A percentile compares a stretch with the other conserved stretches of the same genome.
Conservation (phyloP, 148 eudicot species). For the Camellia japonica region DNA sequence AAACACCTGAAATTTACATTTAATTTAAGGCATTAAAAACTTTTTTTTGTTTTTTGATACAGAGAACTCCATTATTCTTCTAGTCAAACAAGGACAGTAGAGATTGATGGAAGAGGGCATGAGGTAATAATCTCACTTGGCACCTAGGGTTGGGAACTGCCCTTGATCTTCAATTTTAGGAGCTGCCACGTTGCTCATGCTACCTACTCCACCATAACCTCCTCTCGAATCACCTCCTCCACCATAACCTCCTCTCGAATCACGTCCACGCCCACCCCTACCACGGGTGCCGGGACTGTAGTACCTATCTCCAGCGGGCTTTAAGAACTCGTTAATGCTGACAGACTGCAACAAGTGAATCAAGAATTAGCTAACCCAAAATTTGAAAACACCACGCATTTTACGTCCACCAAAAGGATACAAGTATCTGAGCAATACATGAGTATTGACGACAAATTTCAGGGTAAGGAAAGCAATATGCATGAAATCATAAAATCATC, state of each 20-base stretch:
- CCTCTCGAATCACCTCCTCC: slow-evolving; percentile 48
- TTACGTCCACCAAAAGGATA: neutral
- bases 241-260: slow-evolving; percentile 44
- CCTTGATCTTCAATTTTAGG: slow-evolving; percentile 85
- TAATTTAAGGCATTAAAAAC: slow-evolving; percentile 13
- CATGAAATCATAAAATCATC: no score
- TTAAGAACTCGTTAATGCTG: slow-evolving; percentile 93
- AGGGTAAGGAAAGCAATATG: no score
- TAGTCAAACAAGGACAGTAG: neutral
- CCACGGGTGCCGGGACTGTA: slow-evolving; percentile 62
- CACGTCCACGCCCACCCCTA: slow-evolving; percentile 68
- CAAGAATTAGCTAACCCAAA: neutral
- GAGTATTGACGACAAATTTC: no score
- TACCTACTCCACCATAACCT: slow-evolving; percentile 49
- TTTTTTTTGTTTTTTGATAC: neutral
- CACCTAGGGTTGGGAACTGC: slow-evolving; percentile 82
- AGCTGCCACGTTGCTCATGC: slow-evolving; percentile 34
- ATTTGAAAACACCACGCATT: neutral
- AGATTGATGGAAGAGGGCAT: neutral
- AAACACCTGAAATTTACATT: slow-evolving; percentile 19
- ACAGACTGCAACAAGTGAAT: slow-evolving; percentile 46
- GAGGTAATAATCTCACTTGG: slow-evolving; percentile 45
- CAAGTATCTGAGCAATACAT: no score
- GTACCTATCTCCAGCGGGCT: slow-evolving; percentile 79
- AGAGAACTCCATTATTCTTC: slow-evolving; percentile 20